Evolutionary conservation across 176 grass and related monocot species (phyloP).

Genomic region (Triticum turgidum): DNA sequence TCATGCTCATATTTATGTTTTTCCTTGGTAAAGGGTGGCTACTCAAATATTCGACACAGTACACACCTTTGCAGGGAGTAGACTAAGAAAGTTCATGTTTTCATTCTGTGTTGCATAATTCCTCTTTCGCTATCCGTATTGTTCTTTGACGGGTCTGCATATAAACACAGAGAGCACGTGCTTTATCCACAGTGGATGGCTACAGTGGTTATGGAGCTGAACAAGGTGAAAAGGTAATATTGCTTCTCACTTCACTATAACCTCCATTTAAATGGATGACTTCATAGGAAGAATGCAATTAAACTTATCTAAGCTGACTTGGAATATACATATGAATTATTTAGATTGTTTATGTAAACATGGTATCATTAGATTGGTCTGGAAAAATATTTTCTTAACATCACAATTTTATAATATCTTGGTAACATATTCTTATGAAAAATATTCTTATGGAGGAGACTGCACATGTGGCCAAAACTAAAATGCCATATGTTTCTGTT

Average conservation of each 20-base stretch:
- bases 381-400: not conserved
- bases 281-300: no score
- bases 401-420: no score
- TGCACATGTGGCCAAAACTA: not conserved
- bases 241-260: not conserved
- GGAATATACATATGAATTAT: not conserved
- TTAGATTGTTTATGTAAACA: not conserved
- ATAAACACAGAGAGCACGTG: conserved; percentile 60
- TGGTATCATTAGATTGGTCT: not conserved
- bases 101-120: not conserved
- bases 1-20: not conserved
- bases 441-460: not conserved
- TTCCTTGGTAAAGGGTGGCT: not conserved
- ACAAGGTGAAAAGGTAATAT: conserved; percentile 93
- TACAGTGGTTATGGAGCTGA: conserved; percentile 99
- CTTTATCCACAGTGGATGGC: conserved; percentile 73
- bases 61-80: not conserved
- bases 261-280: no score
- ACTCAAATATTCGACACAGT: not conserved
- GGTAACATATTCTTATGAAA: not conserved
- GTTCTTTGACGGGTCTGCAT: not conserved
- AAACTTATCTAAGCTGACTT: no score
- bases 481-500: not conserved
- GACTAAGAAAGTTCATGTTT: not conserved
- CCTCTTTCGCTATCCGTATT: not conserved